Base-by-base conservation (phyloP, 345 rosid genomes). In the Jatropha curcas region DNA sequence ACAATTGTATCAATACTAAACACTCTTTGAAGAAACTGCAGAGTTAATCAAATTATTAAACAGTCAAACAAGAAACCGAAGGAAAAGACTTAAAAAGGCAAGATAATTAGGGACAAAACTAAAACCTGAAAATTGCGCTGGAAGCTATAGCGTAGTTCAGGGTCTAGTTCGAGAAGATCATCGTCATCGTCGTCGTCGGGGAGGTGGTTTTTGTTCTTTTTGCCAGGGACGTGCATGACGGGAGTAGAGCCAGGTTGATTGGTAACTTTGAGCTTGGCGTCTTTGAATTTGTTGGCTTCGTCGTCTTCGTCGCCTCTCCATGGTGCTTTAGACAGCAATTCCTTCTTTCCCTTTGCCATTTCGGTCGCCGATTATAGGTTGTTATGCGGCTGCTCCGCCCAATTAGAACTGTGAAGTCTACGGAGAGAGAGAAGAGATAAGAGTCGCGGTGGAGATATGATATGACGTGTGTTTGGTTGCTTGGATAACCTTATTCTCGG, bases 101-200 rank as follows among this genome's bases (percentile, higher is more conserved):
- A 46, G 4, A 48, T 17, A 17, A 48, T 48, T 48, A 48, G 53
- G 22, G n/a, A 14, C 5, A 0, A 28, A 24, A 31, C 5, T 37
- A 48, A 53, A 19, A 90, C 97, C 98, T 86, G 87, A 68, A 68
- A 87, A 83, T 94, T 92, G 33, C 98, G 97, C 72, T 94, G 88
- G 86, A 92, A 94, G 86, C 98, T 94, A 87, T 92, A 94, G 2
- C 98, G 98, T 65, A 94, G 98, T 83, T 90, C 88, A 31, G 98
- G 97, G 81, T 94, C 97, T 19, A 94, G 88, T n/a, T 86, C 90
- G 24, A 90, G 86, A 57, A 75, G 71, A 22, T 84, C 92, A 0
- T 87, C 78, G 31, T 68, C 90, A 11, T 81, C 77, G 67, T 59
- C 69, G 14, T 80, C 81, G 35, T 68, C 67, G 24, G 73, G 73